Base-by-base conservation (phyloP, 2,329 filamentous ascomycete genomes). In the Ceratocystiopsis minuta region DNA sequence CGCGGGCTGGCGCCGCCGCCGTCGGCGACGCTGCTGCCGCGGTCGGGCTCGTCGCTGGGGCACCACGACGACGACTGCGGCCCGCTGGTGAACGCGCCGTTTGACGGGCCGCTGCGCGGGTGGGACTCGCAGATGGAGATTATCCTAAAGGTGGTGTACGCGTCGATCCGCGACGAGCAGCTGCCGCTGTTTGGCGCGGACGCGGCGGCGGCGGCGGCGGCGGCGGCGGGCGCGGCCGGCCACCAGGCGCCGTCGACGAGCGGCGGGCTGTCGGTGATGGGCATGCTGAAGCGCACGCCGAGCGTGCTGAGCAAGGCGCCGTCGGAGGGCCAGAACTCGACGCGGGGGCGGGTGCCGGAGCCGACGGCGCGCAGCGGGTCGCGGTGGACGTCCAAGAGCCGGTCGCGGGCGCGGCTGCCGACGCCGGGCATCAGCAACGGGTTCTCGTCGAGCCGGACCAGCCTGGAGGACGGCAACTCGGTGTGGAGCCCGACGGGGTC, bases 291-390 rank as follows among this genome's bases (percentile, higher is more conserved):
- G 55, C 78, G 90, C 37, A 86, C 76, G 36, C 88, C 88, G 1
- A 95, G 87, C 54, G 83, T 90, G 6, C 68, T 96, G 45, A 95
- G 87, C 66, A 95, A 93, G 60, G 77, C 86, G 28, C 85, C 86
- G 1, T 96, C 90, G 0, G 90, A 96, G 51, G 75, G 73, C 42
- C 72, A 75, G 45, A 68, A 71, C 43, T 81, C 79, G 44, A 59
- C 68, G 16, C 76, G 85, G 41, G 83, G 82, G n/a, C 71, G 83
- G 37, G 69, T 76, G 13, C 62, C 72, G 20, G 81, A 92, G 13
- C 14, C 43, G 50, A 53, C 59, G 44, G 49, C 59, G 43, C 64
- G 70, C 45, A 62, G 54, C 46, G 72, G 76, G 0, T 78, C 77
- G 40, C 70, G 84, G 41, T 96, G 85, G 81, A 72, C 75, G 37